Evolutionary conservation across 352 stramenopile species (phyloP).

Genomic region (Phytophthora sp.): DNA sequence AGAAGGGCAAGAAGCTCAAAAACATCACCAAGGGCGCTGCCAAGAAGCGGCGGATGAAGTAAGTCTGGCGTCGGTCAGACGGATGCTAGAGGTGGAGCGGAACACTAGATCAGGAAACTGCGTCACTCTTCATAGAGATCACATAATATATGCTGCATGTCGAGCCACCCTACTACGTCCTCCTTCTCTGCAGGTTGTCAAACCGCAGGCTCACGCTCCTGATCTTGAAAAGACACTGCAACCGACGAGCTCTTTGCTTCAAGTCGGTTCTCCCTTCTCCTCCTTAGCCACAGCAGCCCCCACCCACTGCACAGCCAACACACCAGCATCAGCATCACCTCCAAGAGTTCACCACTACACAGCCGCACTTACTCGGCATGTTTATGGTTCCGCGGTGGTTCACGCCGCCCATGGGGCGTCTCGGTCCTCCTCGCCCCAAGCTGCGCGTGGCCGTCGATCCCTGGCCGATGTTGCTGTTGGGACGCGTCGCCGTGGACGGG

Average conservation of each 20-base stretch:
- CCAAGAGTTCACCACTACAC: neutral
- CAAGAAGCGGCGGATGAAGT: slow-evolving; percentile 73
- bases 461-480: slow-evolving; percentile 39
- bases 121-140: slow-evolving; percentile 36
- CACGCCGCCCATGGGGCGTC: slow-evolving; percentile 66
- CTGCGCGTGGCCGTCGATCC: slow-evolving; percentile 24
- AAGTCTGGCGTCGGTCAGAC: slow-evolving; percentile 11
- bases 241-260: neutral
- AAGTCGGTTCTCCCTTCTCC: neutral
- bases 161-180: neutral
- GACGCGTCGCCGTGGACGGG: slow-evolving; percentile 41
- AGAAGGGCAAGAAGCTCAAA: slow-evolving; percentile 66
- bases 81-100: slow-evolving; percentile 8
- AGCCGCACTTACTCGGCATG: slow-evolving; percentile 52
- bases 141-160: slow-evolving; percentile 43
- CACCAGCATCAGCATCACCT: neutral
- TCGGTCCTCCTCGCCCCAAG: slow-evolving; percentile 30
- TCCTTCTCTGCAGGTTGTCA: neutral
- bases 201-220: neutral
- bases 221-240: neutral
- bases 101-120: slow-evolving; percentile 2
- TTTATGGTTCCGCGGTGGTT: slow-evolving; percentile 58
- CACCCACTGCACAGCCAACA: slow-evolving; percentile 46
- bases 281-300: slow-evolving; percentile 55
- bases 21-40: slow-evolving; percentile 76